Base-by-base conservation (phyloP, 345 rosid genomes). In the Eutrema heterophyllum region DNA sequence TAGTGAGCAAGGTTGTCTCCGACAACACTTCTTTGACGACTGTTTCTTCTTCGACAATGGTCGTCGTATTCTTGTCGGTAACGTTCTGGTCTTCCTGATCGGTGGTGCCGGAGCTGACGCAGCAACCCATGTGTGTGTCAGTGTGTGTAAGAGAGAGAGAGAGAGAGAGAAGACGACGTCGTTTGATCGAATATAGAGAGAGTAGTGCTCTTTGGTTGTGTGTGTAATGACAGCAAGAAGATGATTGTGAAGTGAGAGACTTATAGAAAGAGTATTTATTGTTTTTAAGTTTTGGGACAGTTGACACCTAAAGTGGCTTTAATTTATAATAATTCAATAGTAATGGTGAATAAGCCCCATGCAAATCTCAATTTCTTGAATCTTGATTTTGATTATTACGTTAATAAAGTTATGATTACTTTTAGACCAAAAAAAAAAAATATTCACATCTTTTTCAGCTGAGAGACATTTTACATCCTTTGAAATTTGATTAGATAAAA, bases 1-100 rank as follows among this genome's bases (percentile, higher is more conserved):
- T 74, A 43, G 64, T 45, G 4, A 69, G 75, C 5, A 52, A 66
- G 2, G 88, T 82, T 14, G 85, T 86, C 70, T 87, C 96, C 3
- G 98, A 84, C 68, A 90, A 81, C 3, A 93, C 90, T 81, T 93
- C 93, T 72, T 93, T 93, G 13, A 91, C 97, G 4, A 91, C 93
- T 0, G 93, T 82, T 53, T 90, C 98, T 79, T 84, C 92, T 54
- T 89, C 92, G 43, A 62, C 39, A 57, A n/a, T 68, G 75, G 68
- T 18, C 29, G 68, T 18, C 29, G 63, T 70, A 6, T 67, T 45
- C 33, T 80, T 71, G 52, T 55, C 68, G 66, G 81, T 39, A 56
- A 13, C 6, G 7, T 70, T 39, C 27, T 77, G 71, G 2, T 64
- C 13, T 38, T 50, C 13, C 18, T 45, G 48, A 44, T 77, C 67